A percentile compares a stretch with the other conserved stretches of the same genome.
Conservation (phyloP, 495 filamentous ascomycete genomes). For the Aspergillus incahuasiensis region DNA sequence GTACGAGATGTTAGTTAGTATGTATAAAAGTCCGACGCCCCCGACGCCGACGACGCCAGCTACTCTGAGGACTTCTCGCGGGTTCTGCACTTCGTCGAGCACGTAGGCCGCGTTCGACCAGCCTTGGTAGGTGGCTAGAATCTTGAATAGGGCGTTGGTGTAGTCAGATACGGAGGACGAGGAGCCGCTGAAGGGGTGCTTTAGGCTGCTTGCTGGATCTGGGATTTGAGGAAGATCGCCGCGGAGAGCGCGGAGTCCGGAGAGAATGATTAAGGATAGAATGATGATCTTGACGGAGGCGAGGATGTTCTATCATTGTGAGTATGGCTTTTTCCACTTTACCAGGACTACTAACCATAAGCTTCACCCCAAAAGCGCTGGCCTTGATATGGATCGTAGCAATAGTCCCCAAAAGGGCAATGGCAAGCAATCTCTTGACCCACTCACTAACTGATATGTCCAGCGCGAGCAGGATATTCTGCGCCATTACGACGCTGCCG, state of each 20-base stretch:
- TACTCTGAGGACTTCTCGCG: constrained; percentile 58
- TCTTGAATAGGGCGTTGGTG: constrained; percentile 60
- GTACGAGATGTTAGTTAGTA: constrained; percentile 65
- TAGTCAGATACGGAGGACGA: constrained; percentile 29
- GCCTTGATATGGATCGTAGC: constrained; percentile 24
- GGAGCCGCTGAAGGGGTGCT: constrained; percentile 29
- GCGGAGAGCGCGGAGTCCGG: constrained; percentile 33
- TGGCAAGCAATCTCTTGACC: constrained; percentile 29
- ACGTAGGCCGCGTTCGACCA: constrained; percentile 66
- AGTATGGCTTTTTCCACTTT: not conserved
- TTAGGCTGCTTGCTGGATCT: constrained; percentile 30
- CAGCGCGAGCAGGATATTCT: constrained; percentile 36
- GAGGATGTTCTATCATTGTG: constrained; percentile 23
- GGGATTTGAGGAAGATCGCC: constrained; percentile 26
- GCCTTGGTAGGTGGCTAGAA: constrained; percentile 64
- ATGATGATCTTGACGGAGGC: constrained; percentile 35
- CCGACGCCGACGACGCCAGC: constrained; percentile 54
- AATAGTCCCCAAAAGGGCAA: constrained; percentile 26
- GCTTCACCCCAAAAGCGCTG: constrained; percentile 19
- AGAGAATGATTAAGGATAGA: constrained; percentile 36
- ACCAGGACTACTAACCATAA: constrained; percentile 20
- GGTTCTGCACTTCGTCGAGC: constrained; percentile 66
- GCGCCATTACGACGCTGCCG: constrained; percentile 32
- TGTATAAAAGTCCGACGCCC: constrained; percentile 55
- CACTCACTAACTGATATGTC: constrained; percentile 25